Evolutionary conservation across 495 filamentous ascomycete genomes (phyloP).

Genomic region (Penicillium manginii): DNA sequence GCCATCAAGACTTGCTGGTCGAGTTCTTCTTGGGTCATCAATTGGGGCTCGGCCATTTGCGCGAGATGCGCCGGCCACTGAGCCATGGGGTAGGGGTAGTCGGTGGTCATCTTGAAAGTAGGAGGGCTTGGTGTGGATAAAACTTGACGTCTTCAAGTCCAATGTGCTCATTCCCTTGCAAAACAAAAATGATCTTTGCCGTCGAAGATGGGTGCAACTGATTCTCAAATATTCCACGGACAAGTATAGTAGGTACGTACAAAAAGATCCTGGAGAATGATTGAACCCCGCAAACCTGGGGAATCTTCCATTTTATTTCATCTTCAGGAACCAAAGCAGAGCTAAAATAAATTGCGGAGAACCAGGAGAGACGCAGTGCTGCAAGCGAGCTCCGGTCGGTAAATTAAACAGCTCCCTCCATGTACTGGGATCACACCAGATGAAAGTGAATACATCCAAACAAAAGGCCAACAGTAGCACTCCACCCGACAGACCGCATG

Average conservation of each 20-base stretch:
- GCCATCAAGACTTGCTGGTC: slow-evolving; percentile 3
- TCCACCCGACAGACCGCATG: no score
- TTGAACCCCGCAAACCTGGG: slow-evolving; percentile 22
- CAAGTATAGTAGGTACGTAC: no score
- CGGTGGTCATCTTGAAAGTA: background rate
- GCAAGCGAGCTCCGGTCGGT: slow-evolving; percentile 19
- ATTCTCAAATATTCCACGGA: no score
- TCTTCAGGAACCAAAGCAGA: background rate
- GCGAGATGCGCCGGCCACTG: background rate
- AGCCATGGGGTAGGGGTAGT: slow-evolving; percentile 1
- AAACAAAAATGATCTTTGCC: no score
- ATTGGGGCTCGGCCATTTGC: slow-evolving; percentile 3
- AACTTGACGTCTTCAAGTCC: background rate
- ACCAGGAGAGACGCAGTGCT: slow-evolving; percentile 10
- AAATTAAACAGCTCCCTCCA: background rate
- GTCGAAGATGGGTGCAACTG: no score
- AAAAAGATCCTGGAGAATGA: background rate
- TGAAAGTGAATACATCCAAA: background rate
- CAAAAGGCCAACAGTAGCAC: background rate
- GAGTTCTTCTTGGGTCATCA: slow-evolving; percentile 7
- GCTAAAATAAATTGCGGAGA: slow-evolving; percentile 23
- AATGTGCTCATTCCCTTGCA: no score
- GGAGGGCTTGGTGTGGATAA: no score
- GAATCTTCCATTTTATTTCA: slow-evolving; percentile 13
- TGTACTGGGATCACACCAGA: no score